Percentiles rank a stretch among this genome's conserved stretches.
phyloP scores from a whole-genome alignment of 805 yeast species.

The Candida xyloterini region DNA sequence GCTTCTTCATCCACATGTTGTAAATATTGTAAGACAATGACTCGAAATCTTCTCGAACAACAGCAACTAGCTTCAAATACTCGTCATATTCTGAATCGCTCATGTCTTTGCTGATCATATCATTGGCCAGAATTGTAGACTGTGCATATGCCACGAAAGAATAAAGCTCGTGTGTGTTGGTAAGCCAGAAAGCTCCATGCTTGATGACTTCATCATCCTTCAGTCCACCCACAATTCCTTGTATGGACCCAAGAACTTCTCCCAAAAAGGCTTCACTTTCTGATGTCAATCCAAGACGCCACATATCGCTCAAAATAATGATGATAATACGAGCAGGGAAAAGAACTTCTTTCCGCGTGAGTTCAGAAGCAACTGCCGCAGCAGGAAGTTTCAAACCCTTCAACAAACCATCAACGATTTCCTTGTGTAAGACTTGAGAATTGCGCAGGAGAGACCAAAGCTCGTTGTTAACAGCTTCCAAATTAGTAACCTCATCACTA shows the following conservation, averaged over 20 bases:
- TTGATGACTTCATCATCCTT: slow-evolving; percentile 85
- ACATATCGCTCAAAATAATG: slow-evolving; percentile 91
- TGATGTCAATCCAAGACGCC: slow-evolving; percentile 92
- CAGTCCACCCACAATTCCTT: slow-evolving; percentile 71
- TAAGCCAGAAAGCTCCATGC: slow-evolving; percentile 96
- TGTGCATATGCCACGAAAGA: slow-evolving; percentile 95
- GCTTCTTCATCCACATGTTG: slow-evolving; percentile 94
- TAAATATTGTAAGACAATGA: slow-evolving; percentile 89
- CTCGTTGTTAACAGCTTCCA: slow-evolving; percentile 74
- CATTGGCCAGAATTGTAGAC: slow-evolving; percentile 83
- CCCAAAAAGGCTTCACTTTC: slow-evolving; percentile 91
- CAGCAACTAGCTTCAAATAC: slow-evolving; percentile 82
- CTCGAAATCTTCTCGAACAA: slow-evolving; percentile 92
- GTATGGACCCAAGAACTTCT: slow-evolving; percentile 82
- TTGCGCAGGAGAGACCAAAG: slow-evolving; percentile 68
- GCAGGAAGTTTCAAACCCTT: slow-evolving; percentile 83
- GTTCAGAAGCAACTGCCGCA: slow-evolving; percentile 77
- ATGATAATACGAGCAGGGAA: slow-evolving; percentile 96
- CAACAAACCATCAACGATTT: slow-evolving; percentile 81
- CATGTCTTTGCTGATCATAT: slow-evolving; percentile 75
- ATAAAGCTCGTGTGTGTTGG: slow-evolving; percentile 91
- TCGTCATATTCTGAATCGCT: slow-evolving; percentile 87
- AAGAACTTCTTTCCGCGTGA: slow-evolving; percentile 84
- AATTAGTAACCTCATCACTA: slow-evolving; percentile 42
- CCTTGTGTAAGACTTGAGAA: slow-evolving; percentile 69